Base-by-base conservation (phyloP, 768 basidiomycete genomes). In the Suillus americanus region DNA sequence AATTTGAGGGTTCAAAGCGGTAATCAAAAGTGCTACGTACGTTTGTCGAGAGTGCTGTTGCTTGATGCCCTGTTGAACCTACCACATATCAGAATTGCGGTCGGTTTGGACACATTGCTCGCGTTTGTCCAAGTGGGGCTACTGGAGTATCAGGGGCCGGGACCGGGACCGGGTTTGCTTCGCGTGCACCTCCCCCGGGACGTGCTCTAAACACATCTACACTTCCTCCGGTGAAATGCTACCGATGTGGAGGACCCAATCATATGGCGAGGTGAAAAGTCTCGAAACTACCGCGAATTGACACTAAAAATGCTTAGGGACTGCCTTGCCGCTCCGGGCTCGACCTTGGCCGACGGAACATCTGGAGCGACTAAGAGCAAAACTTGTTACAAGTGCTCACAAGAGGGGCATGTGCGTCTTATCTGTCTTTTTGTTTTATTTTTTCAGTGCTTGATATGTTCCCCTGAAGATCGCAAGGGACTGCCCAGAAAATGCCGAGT, bases 321-420 rank as follows among this genome's bases (percentile, higher is more conserved):
- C 69, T 95, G 93, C 71, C 87, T 94, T 66, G 93, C 93, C 63
- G 76, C 90, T 40, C 85, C 88, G 54, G 88, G 89, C 28, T 78
- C 83, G 25, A 80, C 82, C 30, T 74, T 79, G 25, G 74, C 80
- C 51, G 84, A 84, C 51, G 80, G 82, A 59, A 73, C 79, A 54
- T 81, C 82, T 28, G 81, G 81, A 50, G 75, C 79, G 62, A 86
- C 82, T 75, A 91, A 86, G 78, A 85, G 73, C 67, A 94, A 90
- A 81, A 92, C 90, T 60, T 95, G 93, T 74, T 95, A 92, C 79
- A 94, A 92, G 72, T 95, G 94, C 71, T 89, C 91, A 73, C 86
- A 89, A 75, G 90, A 92, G 75, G 93, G 93, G 67, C 92, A 95
- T 80, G 92, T 94, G 73, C 76, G 91, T 81, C 33, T 56, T 51